Conservation (phyloP, 1,284 basidiomycete genomes). For the Hemileia vastatrix region DNA sequence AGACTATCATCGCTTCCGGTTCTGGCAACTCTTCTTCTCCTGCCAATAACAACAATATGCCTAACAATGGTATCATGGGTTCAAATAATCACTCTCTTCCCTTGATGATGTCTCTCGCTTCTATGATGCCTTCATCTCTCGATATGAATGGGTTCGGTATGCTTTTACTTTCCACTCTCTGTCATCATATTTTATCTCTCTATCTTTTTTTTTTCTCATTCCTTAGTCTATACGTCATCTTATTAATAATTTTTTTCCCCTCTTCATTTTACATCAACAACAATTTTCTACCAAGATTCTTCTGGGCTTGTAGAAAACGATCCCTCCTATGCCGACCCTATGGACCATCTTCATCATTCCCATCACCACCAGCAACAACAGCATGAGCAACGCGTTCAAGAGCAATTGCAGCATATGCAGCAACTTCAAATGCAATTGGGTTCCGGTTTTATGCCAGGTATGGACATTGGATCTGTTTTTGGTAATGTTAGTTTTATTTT, state of each 20-base stretch:
- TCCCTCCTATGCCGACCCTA: too few species aligned
- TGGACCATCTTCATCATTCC: too few species aligned
- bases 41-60: conserved; percentile 19
- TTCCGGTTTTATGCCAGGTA: conserved; percentile 22
- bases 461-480: conserved; percentile 20
- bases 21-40: conserved; percentile 8
- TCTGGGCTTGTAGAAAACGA: too few species aligned
- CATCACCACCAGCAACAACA: conserved; percentile 22
- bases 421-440: conserved; percentile 21
- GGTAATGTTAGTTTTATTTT: conserved; percentile 23
- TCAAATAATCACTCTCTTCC: conserved; percentile 16
- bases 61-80: too few species aligned
- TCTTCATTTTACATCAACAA: too few species aligned
- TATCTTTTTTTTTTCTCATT: too few species aligned
- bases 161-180: too few species aligned
- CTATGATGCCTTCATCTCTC: conserved; percentile 21
- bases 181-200: too few species aligned
- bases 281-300: too few species aligned
- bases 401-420: conserved; percentile 22
- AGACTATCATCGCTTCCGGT: conserved; percentile 20
- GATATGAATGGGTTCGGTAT: conserved; percentile 21
- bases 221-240: too few species aligned
- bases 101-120: conserved; percentile 21
- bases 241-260: too few species aligned
- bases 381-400: conserved; percentile 23